Conservation (phyloP, 192 early-diverging fungal genomes). For the Thoreauomyces humboldtii region DNA sequence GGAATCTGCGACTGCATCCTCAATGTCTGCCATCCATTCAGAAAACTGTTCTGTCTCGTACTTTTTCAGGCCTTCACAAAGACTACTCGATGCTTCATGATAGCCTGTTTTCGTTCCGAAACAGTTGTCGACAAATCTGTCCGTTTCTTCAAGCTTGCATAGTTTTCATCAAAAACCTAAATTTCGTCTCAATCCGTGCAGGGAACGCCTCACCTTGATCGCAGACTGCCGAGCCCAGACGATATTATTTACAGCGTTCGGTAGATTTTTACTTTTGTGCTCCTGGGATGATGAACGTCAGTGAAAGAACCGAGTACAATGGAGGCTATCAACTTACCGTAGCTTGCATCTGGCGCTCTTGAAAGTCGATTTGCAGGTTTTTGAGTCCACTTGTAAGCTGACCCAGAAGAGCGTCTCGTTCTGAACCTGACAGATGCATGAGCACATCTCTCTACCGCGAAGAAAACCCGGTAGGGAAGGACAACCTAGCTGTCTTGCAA, state of each 20-base stretch:
- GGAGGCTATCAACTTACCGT: no score
- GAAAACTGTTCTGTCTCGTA: constrained; percentile 49
- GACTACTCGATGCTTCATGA: constrained; percentile 18
- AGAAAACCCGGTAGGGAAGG: no score
- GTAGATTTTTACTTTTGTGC: constrained; percentile 22
- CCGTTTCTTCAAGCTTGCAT: constrained; percentile 49
- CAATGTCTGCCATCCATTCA: constrained; percentile 36
- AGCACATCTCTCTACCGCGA: neutral
- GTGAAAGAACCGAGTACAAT: no score
- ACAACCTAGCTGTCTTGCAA: constrained; percentile 41
- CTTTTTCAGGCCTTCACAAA: constrained; percentile 36
- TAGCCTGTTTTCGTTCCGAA: constrained; percentile 33
- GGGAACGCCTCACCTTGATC: constrained; percentile 38
- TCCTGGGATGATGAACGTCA: no score
- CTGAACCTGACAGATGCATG: constrained; percentile 31
- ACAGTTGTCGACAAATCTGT: constrained; percentile 26
- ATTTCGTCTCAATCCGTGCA: no score
- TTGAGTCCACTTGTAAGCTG: constrained; percentile 40
- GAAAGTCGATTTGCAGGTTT: constrained; percentile 27
- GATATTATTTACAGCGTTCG: constrained; percentile 26
- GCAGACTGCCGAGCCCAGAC: constrained; percentile 44
- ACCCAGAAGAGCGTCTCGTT: constrained; percentile 39
- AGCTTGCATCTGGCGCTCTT: constrained; percentile 18
- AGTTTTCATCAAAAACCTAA: no score
- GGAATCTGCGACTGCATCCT: constrained; percentile 30